Evolutionary conservation across 139 green algal genomes (phyloP).

Genomic region (Spirogloea muscicola): DNA sequence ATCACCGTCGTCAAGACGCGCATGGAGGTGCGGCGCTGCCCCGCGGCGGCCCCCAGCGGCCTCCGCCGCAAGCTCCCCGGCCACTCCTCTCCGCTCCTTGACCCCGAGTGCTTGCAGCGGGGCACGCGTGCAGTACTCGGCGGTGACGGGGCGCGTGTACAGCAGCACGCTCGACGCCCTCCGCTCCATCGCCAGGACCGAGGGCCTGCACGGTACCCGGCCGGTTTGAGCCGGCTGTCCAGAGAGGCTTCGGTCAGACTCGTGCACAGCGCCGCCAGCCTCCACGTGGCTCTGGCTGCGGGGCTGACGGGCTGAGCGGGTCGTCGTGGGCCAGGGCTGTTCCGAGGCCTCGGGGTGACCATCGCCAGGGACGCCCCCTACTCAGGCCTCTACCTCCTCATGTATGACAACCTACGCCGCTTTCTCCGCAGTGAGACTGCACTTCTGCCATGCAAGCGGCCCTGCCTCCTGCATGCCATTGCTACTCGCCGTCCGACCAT

Average conservation of each 20-base stretch:
- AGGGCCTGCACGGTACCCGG: constrained; percentile 14
- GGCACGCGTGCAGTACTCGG: constrained; percentile 48
- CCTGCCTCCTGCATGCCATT: no score
- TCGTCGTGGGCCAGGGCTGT: no score
- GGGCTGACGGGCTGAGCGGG: no score
- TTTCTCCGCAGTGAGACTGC: not conserved
- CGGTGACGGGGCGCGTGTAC: constrained; percentile 47
- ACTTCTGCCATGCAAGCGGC: no score
- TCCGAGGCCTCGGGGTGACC: constrained; percentile 69
- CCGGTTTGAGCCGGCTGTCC: constrained; percentile 4
- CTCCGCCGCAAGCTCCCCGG: not conserved
- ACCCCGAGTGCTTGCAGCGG: not conserved
- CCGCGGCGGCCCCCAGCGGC: no score
- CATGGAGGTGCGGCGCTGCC: constrained; percentile 90
- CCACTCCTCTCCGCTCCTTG: not conserved
- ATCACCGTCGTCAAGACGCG: constrained; percentile 93
- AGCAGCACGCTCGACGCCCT: constrained; percentile 63
- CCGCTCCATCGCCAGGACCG: constrained; percentile 52
- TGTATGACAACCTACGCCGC: constrained; percentile 63
- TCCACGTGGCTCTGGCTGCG: constrained; percentile 51
- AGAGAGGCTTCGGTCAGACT: no score
- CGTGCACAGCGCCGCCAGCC: no score
- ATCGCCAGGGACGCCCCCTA: constrained; percentile 86
- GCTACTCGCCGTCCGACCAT: no score
- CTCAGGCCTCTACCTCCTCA: constrained; percentile 88